Evolutionary conservation across 345 rosid genomes (phyloP), one percentile per base, ranked within the genome.

Genomic region (Dimocarpus longan): DNA sequence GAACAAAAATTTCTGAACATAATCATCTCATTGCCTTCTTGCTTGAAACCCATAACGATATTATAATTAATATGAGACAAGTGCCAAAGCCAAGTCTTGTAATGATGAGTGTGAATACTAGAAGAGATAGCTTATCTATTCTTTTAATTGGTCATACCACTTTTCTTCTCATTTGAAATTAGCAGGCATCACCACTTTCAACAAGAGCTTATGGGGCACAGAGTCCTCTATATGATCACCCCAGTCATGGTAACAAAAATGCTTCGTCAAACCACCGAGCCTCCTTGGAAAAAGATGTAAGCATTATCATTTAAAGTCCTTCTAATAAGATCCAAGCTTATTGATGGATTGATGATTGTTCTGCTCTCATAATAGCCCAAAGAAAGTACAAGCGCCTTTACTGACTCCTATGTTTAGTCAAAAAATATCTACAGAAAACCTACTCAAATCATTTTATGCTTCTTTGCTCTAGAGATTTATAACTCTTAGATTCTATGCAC

Each of bases 261-360:
- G 26, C 57, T 60, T 76, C 90, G 43, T 73, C 84, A 22, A 88
- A 79, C 74, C 89, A 92, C 39, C 87, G 89, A 83, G 89, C 90
- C 18, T 90, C 95, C 46, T 76, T 95, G 80, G 97, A 95, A 80
- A 88, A 91, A 76, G 98, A 95, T 86, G 98, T 93, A 87, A 86
- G 93, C 59, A 19, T 11, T n/a, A 28, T 6, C 62, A 19, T 50
- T 21, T 37, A 59, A 65, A 28, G 15, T 57, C 72, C 68, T 16
- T 79, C 68, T 6, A 40, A 57, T 62, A 75, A 19, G 75, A 73
- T 64, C 32, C 12, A 9, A 8, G 57, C 59, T 15, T 54, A 32
- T 32, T 32, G 37, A 32, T 32, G 37, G 2, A 54, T 19, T 26
- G 40, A 5, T 73, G 65, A 57, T 37, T 57, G 48, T 73, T 59